Conservation (phyloP, 2,329 filamentous ascomycete genomes). For the Dactylonectria estremocensis region DNA sequence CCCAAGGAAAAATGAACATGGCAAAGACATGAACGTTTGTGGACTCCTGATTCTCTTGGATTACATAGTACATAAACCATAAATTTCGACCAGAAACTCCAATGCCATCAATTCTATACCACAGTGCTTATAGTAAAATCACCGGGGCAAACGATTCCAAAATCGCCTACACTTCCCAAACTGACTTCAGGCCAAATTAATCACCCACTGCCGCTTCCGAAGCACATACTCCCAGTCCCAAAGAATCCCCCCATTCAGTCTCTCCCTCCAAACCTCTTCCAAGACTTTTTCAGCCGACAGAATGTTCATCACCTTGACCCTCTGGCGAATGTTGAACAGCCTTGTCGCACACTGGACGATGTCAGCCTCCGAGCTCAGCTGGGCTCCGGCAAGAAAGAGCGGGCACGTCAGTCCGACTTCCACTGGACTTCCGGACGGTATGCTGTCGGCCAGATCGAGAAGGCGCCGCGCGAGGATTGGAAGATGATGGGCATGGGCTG, state of each 20-base stretch:
- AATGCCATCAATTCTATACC: no score
- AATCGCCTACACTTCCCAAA: neutral
- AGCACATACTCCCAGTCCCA: constrained; percentile 27
- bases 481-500: neutral
- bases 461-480: neutral
- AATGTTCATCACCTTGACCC: constrained; percentile 26
- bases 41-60: no score
- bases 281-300: constrained; percentile 20
- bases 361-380: neutral
- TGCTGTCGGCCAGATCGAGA: constrained; percentile 15
- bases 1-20: no score
- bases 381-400: constrained; percentile 15
- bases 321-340: constrained; percentile 11
- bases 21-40: no score
- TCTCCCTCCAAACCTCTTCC: constrained; percentile 25
- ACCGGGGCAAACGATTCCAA: no score
- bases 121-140: no score
- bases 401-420: constrained; percentile 18
- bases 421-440: constrained; percentile 8
- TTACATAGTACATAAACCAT: no score
- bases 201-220: constrained; percentile 15
- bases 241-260: constrained; percentile 6
- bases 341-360: constrained; percentile 8
- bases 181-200: constrained; percentile 6
- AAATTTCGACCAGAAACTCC: no score